These are phyloP conservation scores for Stagonosporopsis rhizophila DNA, from an alignment of 2,329 filamentous ascomycete genomes.

Conservation along the genomic window DNA sequence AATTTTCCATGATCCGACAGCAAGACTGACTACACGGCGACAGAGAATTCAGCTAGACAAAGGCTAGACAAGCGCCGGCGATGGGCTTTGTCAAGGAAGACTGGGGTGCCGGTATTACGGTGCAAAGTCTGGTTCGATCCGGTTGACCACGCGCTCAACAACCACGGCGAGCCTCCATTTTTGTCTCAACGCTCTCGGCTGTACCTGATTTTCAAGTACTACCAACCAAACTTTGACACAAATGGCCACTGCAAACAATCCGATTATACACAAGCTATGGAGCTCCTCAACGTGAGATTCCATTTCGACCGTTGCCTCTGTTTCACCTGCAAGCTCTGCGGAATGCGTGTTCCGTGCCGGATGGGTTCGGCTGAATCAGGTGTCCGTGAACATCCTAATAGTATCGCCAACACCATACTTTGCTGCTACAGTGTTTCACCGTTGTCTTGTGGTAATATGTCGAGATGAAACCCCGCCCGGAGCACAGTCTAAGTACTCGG, in stretches of 20 bases:
- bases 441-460: not conserved
- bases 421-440: not conserved
- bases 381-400: not conserved
- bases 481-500: not conserved
- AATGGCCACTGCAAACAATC: conserved; percentile 9
- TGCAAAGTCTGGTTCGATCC: conserved; percentile 4
- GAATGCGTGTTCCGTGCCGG: conserved; percentile 5
- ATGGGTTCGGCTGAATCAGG: conserved; percentile 1
- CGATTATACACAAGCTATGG: not conserved
- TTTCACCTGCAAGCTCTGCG: conserved; percentile 3
- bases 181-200: conserved; percentile 4
- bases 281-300: not conserved
- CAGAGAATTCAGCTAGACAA: not conserved
- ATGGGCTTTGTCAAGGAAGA: not conserved
- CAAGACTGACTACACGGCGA: not conserved
- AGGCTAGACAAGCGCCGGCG: not conserved
- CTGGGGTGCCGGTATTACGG: not conserved
- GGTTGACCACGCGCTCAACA: conserved; percentile 7
- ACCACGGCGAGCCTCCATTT: not conserved
- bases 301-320: not conserved
- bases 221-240: conserved; percentile 3
- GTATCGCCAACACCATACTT: not conserved
- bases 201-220: conserved; percentile 8
- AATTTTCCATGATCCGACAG: not conserved
- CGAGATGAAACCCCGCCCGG: not conserved